A percentile compares a stretch with the other conserved stretches of the same genome.
Evolutionary conservation across 176 grass and related monocot genomes (phyloP).

Genomic region (Themeda triandra): DNA sequence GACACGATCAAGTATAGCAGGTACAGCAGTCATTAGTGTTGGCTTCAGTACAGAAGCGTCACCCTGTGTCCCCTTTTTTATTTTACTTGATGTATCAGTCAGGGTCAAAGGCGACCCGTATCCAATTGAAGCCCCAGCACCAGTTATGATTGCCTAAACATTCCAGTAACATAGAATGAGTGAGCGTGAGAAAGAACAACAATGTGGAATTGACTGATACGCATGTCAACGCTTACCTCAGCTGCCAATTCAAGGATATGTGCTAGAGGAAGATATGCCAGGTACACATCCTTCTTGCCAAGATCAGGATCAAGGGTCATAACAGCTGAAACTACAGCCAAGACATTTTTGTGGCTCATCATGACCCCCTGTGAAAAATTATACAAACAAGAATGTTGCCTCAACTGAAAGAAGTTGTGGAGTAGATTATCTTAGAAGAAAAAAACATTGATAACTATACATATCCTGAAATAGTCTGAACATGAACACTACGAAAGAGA

Average conservation of each 20-base stretch:
- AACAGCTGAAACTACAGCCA: conserved; percentile 83
- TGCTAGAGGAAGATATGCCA: conserved; percentile 91
- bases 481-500: not conserved
- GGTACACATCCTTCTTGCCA: conserved; percentile 83
- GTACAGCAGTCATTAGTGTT: conserved; percentile 84
- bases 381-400: conserved; percentile 8
- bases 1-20: conserved; percentile 96
- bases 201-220: not conserved
- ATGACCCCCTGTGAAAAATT: conserved; percentile 69
- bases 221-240: conserved; percentile 51
- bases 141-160: conserved; percentile 69
- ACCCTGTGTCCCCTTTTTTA: conserved; percentile 83
- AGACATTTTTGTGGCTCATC: conserved; percentile 92
- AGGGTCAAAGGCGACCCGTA: conserved; percentile 93
- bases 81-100: conserved; percentile 94
- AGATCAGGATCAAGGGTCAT: conserved; percentile 82
- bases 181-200: conserved; percentile 28
- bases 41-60: conserved; percentile 79
- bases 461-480: conserved; percentile 7
- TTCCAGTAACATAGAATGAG: conserved; percentile 9
- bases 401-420: not conserved
- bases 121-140: conserved; percentile 75
- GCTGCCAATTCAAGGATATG: conserved; percentile 96
- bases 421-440: conserved; percentile 17
- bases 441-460: not conserved